These are phyloP conservation scores for Dipteronia dyeriana DNA, from an alignment of 345 rosid species.

Conservation along the genomic window DNA sequence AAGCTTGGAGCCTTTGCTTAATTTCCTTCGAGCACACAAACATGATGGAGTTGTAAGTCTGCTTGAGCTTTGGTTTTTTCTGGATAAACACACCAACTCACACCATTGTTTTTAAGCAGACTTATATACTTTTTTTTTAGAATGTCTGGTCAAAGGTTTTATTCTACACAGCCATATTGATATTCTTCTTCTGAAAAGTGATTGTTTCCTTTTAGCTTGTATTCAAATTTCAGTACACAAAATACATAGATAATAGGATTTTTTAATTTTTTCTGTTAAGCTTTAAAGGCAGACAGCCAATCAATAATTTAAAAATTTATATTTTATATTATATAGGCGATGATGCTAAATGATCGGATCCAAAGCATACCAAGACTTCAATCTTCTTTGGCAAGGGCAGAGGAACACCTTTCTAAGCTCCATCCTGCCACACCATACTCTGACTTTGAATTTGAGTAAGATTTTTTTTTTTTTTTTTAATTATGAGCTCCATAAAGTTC, in stretches of 20 bases:
- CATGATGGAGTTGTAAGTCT: conserved; percentile 34
- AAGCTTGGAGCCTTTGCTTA: conserved; percentile 41
- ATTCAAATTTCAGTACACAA: not conserved
- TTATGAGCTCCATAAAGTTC: not conserved
- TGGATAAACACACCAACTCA: not conserved
- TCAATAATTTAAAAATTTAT: not conserved
- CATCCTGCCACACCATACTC: conserved; percentile 43
- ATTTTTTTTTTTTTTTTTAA: conserved; percentile 9
- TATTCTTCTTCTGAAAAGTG: not conserved
- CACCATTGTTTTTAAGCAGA: not conserved
- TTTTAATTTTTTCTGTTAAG: not conserved
- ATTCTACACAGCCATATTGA: not conserved
- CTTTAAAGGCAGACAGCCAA: not conserved
- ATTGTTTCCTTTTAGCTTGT: not conserved
- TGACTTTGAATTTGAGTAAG: conserved; percentile 57
- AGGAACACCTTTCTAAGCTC: conserved; percentile 54
- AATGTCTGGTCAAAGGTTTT: not conserved
- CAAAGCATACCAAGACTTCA: conserved; percentile 44
- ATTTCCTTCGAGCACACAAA: conserved; percentile 34
- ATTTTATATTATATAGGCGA: conserved; percentile 32
- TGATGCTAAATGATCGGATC: conserved; percentile 66
- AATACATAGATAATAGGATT: not conserved
- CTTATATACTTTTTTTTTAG: not conserved
- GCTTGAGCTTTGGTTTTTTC: conserved; percentile 1
- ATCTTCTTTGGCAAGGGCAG: conserved; percentile 55